These are phyloP conservation scores for Inga leiocalycina DNA, from an alignment of 306 rosid genomes.

Conservation along the genomic window DNA sequence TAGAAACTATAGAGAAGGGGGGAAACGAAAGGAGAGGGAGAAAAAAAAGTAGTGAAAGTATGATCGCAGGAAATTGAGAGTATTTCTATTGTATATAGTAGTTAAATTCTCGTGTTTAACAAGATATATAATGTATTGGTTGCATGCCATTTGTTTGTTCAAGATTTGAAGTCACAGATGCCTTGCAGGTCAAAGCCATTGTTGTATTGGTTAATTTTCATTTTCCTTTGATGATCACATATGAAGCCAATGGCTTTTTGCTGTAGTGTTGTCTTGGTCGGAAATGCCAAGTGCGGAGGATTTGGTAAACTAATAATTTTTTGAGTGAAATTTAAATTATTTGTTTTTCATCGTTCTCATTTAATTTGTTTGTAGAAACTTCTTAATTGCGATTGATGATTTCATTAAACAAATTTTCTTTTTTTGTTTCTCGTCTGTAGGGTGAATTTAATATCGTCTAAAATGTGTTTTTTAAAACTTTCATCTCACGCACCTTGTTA, in stretches of 20 bases:
- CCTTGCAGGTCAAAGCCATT: conserved; percentile 6
- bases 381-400: background rate
- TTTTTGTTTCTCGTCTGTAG: too few species aligned
- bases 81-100: conserved; percentile 40
- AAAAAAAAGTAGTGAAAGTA: background rate
- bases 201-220: background rate
- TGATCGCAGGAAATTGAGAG: conserved; percentile 15
- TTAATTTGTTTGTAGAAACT: background rate
- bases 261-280: background rate
- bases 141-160: conserved; percentile 19
- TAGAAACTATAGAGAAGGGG: background rate
- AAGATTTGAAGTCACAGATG: background rate
- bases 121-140: conserved; percentile 20
- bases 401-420: background rate
- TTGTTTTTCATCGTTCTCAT: background rate
- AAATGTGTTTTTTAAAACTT: background rate
- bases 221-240: background rate
- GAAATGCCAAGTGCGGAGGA: background rate
- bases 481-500: background rate
- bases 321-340: background rate
- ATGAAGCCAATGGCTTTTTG: background rate
- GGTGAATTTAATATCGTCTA: background rate
- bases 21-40: background rate
- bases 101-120: conserved; percentile 24
- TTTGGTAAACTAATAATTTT: background rate